phyloP scores from a whole-genome alignment of 1,284 basidiomycete genomes.

The Malassezia sp. region DNA sequence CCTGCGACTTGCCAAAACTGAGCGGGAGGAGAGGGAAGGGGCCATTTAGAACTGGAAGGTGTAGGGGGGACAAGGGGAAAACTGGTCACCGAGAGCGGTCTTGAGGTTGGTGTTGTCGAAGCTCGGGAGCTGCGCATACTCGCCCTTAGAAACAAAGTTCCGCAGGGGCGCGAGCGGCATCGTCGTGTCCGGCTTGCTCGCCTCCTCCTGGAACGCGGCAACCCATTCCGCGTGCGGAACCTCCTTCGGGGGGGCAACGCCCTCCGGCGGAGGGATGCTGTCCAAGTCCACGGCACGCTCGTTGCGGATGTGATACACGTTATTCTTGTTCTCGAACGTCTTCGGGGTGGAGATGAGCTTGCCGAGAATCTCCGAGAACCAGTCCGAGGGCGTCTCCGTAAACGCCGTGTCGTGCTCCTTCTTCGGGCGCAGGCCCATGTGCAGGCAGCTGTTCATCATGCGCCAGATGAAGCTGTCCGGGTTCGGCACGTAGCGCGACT shows the following conservation, averaged over 20 bases:
- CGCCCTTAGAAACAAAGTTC: conserved; percentile 12
- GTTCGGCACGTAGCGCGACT: conserved; percentile 15
- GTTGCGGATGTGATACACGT: conserved; percentile 16
- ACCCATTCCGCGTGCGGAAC: conserved; percentile 15
- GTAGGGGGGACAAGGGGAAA: conserved; percentile 11
- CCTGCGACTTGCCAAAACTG: background rate
- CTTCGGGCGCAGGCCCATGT: conserved; percentile 9
- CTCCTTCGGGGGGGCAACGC: background rate
- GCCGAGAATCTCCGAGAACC: conserved; percentile 16
- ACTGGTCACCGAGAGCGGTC: conserved; percentile 10
- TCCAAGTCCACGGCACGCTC: background rate
- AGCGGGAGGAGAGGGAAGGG: background rate
- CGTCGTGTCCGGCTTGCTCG: conserved; percentile 10
- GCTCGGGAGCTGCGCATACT: conserved; percentile 14
- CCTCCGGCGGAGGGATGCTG: conserved; percentile 1
- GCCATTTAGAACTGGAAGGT: conserved; percentile 5
- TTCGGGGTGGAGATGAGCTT: conserved; percentile 9
- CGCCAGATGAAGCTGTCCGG: conserved; percentile 18
- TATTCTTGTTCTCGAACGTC: conserved; percentile 9
- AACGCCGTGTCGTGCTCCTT: background rate
- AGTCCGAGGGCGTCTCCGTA: conserved; percentile 15
- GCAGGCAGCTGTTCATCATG: conserved; percentile 7
- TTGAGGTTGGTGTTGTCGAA: conserved; percentile 11
- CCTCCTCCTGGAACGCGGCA: conserved; percentile 12
- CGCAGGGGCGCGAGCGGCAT: conserved; percentile 15